Conservation (phyloP, 345 rosid species). For the Sapria himalayana region DNA sequence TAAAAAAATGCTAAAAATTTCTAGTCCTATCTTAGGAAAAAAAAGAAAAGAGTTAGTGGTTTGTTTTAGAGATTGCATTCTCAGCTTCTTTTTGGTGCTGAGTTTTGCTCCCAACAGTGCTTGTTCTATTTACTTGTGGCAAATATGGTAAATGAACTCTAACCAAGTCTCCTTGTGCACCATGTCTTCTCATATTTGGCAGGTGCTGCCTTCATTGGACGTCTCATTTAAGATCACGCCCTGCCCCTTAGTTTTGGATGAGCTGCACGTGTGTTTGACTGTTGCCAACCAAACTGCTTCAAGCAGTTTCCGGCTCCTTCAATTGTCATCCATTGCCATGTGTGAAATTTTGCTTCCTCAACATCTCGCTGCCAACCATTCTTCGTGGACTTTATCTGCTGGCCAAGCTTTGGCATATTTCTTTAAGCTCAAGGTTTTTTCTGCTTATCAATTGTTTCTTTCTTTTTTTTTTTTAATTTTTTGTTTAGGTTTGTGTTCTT, state of each 20-base stretch:
- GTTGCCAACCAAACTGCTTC: conserved; percentile 53
- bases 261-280: conserved; percentile 73
- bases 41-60: no score
- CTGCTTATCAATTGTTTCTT: neutral
- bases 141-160: no score
- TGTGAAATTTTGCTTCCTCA: conserved; percentile 79
- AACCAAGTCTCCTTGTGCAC: no score
- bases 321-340: conserved; percentile 61
- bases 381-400: conserved; percentile 39
- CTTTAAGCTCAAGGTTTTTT: conserved; percentile 57
- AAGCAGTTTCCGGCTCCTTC: conserved; percentile 54
- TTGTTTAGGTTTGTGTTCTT: no score
- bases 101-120: no score
- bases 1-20: no score
- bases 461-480: neutral
- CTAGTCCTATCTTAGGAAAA: no score
- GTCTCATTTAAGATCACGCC: conserved; percentile 60
- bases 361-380: conserved; percentile 36
- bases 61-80: no score
- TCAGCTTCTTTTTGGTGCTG: no score
- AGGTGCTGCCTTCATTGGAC: conserved; percentile 75
- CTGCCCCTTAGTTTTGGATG: conserved; percentile 54
- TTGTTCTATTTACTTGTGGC: no score
- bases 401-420: conserved; percentile 78
- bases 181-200: conserved; percentile 7